Conservation (phyloP, 371 early-diverging fungal genomes). For the Mucor sp. region DNA sequence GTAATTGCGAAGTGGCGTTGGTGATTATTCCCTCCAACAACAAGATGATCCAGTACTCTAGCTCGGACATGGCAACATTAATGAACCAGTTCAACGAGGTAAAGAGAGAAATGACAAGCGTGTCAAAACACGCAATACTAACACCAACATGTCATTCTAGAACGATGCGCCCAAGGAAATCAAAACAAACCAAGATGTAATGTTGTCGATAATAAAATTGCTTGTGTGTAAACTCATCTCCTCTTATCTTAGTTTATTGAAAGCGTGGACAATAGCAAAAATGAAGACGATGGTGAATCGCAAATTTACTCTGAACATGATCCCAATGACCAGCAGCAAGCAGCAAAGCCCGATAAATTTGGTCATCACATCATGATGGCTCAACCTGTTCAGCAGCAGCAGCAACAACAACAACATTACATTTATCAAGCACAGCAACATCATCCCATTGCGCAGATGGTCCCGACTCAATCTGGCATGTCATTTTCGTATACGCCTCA, state of each 20-base stretch:
- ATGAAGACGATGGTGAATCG: slow-evolving; percentile 3
- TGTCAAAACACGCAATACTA: neutral
- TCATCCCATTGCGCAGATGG: slow-evolving; percentile 14
- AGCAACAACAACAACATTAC: neutral
- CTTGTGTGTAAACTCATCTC: neutral
- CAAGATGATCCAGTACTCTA: slow-evolving; percentile 92
- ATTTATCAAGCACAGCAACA: neutral
- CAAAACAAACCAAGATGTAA: slow-evolving; percentile 24
- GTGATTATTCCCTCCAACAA: slow-evolving; percentile 87
- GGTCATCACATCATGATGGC: neutral
- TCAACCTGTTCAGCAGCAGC: neutral
- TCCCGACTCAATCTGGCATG: slow-evolving; percentile 22
- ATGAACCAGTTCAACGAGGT: slow-evolving; percentile 16
- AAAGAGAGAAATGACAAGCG: neutral
- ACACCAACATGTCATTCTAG: neutral
- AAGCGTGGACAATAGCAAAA: neutral
- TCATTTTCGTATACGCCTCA: slow-evolving; percentile 20
- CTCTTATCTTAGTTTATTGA: slow-evolving; percentile 12
- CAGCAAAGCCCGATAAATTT: neutral
- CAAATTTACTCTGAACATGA: slow-evolving; percentile 10
- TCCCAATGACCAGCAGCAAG: neutral
- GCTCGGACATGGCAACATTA: slow-evolving; percentile 69
- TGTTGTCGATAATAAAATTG: neutral
- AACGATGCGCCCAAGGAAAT: slow-evolving; percentile 22
- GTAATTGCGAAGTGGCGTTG: slow-evolving; percentile 96